These are phyloP conservation scores for Silene conica DNA, from an alignment of 148 eudicot species.

Conservation along the genomic window DNA sequence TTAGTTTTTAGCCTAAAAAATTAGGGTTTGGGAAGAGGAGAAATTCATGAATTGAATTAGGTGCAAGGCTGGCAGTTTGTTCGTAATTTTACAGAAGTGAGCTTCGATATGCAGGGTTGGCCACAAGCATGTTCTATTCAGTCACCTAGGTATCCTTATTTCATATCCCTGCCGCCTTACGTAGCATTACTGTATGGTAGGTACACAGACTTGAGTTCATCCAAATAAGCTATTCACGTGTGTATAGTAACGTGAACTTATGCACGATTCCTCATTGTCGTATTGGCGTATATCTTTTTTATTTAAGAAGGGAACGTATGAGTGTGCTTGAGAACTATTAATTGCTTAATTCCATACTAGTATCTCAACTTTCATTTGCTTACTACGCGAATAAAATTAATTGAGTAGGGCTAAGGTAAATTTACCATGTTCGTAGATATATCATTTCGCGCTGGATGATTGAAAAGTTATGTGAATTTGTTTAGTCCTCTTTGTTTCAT, in stretches of 20 bases:
- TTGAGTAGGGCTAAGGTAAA: neutral
- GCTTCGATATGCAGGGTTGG: too few species aligned
- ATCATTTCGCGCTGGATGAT: neutral
- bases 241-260: neutral
- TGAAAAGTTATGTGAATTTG: neutral
- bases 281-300: conserved; percentile 5
- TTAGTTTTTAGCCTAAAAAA: too few species aligned
- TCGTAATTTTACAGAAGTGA: too few species aligned
- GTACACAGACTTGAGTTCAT: neutral
- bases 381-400: neutral
- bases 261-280: neutral
- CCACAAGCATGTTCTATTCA: too few species aligned
- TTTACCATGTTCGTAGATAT: neutral
- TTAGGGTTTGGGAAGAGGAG: too few species aligned
- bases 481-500: neutral
- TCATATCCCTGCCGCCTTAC: neutral
- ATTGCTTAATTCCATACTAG: neutral
- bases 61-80: too few species aligned
- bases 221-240: neutral
- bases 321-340: neutral
- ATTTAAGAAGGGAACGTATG: neutral
- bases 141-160: conserved; percentile 4
- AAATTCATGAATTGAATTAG: too few species aligned
- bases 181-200: neutral
- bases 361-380: neutral